Conservation (phyloP, 1,284 basidiomycete genomes). For the Xanthoconium separans region DNA sequence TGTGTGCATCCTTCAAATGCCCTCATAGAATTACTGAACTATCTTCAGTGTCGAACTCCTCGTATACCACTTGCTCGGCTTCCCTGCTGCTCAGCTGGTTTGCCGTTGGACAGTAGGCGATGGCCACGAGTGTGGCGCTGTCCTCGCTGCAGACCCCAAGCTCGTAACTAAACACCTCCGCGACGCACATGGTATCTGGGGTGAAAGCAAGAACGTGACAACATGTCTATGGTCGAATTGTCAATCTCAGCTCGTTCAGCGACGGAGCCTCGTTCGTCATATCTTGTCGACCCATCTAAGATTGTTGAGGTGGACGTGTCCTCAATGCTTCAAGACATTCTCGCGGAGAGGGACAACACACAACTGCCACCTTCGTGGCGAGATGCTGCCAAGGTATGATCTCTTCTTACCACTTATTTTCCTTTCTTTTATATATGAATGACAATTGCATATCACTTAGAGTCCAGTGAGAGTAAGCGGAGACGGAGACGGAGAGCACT, state of each 20-base stretch:
- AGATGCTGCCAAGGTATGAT: not conserved
- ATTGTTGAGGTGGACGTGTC: constrained; percentile 12
- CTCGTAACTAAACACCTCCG: constrained; percentile 3
- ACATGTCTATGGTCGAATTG: constrained; percentile 7
- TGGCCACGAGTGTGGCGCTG: not conserved
- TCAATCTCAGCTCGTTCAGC: not conserved
- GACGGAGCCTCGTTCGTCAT: constrained; percentile 3
- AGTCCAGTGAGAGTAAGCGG: too few relatives aligned
- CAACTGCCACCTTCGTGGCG: not conserved
- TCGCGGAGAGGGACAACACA: constrained; percentile 3
- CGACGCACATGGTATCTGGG: not conserved
- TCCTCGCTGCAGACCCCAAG: not conserved
- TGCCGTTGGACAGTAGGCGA: not conserved
- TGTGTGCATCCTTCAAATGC: not conserved
- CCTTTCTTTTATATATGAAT: too few relatives aligned
- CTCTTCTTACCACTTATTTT: not conserved
- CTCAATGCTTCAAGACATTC: constrained; percentile 4
- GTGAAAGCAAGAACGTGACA: not conserved
- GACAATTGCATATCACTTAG: too few relatives aligned
- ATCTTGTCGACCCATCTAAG: constrained; percentile 5
- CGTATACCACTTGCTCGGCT: not conserved
- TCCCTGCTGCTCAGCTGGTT: not conserved
- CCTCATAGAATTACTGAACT: not conserved
- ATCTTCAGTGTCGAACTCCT: not conserved
- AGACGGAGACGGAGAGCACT: too few relatives aligned